Evolutionary conservation across 2,329 filamentous ascomycete genomes (phyloP), one percentile per base, ranked within the genome.

Genomic region (Ceratocystis papillata): DNA sequence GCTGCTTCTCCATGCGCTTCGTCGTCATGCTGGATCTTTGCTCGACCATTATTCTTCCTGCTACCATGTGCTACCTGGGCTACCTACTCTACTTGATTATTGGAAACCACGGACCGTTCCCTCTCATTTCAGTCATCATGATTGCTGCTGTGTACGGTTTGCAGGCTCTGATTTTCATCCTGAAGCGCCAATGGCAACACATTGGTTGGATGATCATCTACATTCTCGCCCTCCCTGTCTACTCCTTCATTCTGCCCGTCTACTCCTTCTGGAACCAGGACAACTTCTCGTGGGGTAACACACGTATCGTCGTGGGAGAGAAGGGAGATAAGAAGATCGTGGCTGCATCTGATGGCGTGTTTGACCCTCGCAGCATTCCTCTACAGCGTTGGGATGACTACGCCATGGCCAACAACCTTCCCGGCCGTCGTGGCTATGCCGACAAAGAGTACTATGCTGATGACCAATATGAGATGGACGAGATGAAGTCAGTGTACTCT

Each of bases 191-290:
- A 76, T 99, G 94, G 94, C 92, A 99, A 75, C 93, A 97, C 74
- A 84, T 99, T 68, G 94, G 94, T 71, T 99, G 94, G 94, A 97
- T 99, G 92, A 87, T 99, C 70, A 97, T 99, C 74, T 99, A 99
- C 77, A 82, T 99, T 69, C 71, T 95, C n/a, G 94, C 94, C 2
- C 96, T 89, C 79, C 94, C 94, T 0, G 88, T 99, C 71, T 96
- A 93, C 79, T 94, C 88, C 3, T 89, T 99, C 72, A 74, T 95
- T 69, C 83, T 99, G 12, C 94, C 94, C 0, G 79, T 99, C 69
- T 99, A 97, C 79, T 96, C 93, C 0, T 99, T 99, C 87, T 99
- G 94, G 94, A 96, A 96, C 77, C 92, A 96, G 76, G 94, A 99
- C 77, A 93, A 99, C 78, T 99, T 99, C 81, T 87, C 87, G 1